phyloP scores from a whole-genome alignment of 495 filamentous ascomycete species.

The Neurospora sp. region DNA sequence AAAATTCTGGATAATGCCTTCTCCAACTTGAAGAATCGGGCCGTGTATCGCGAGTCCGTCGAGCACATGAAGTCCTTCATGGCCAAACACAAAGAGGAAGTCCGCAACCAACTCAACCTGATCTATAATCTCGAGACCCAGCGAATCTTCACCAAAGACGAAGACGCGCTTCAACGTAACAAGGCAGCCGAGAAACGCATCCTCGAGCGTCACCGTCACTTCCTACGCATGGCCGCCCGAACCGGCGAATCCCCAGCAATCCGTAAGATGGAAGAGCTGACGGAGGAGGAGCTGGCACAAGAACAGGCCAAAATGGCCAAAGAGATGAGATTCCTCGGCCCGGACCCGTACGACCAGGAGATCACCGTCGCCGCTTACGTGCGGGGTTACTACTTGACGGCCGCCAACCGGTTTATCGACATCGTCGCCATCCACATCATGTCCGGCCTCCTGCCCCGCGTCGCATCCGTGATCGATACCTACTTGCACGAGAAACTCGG shows the following conservation, averaged over 20 bases:
- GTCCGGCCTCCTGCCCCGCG: slow-evolving; percentile 31
- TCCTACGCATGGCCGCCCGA: slow-evolving; percentile 19
- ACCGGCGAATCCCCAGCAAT: slow-evolving; percentile 14
- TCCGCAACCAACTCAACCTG: slow-evolving; percentile 17
- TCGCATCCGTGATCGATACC: slow-evolving; percentile 18
- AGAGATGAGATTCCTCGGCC: slow-evolving; percentile 26
- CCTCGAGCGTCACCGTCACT: slow-evolving; percentile 27
- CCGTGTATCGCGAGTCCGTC: slow-evolving; percentile 28
- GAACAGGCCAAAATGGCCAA: slow-evolving; percentile 14
- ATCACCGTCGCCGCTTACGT: slow-evolving; percentile 39
- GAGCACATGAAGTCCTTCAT: slow-evolving; percentile 27
- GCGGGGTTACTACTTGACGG: slow-evolving; percentile 42
- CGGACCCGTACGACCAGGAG: slow-evolving; percentile 37
- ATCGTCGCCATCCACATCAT: slow-evolving; percentile 35
- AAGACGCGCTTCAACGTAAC: slow-evolving; percentile 26
- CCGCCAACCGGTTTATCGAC: slow-evolving; percentile 41
- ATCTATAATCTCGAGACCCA: slow-evolving; percentile 30
- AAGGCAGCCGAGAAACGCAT: slow-evolving; percentile 23
- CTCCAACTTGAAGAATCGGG: slow-evolving; percentile 23
- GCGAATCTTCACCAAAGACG: slow-evolving; percentile 34
- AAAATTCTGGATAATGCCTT: slow-evolving; percentile 27
- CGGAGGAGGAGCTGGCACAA: slow-evolving; percentile 26
- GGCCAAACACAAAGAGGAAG: slow-evolving; percentile 13
- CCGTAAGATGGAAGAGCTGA: slow-evolving; percentile 29
- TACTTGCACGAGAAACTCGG: slow-evolving; percentile 34